Conservation (phyloP, 805 yeast genomes). For the Millerozyma miso region DNA sequence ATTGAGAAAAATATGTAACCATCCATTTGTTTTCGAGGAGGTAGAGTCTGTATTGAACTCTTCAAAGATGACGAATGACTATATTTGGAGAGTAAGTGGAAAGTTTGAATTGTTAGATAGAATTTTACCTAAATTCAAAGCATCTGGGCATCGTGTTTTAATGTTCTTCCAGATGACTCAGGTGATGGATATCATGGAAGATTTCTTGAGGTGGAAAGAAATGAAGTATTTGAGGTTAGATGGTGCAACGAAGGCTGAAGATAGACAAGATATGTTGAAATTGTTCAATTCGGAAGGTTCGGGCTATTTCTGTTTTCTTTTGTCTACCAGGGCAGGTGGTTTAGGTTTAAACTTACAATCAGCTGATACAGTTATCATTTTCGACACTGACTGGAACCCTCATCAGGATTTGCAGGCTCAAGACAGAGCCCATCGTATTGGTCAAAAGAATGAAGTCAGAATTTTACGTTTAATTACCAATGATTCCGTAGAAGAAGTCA, state of each 20-base stretch:
- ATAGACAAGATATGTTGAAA: conserved; percentile 70
- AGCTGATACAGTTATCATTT: conserved; percentile 82
- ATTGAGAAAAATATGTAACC: conserved; percentile 78
- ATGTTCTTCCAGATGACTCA: conserved; percentile 88
- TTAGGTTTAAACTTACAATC: conserved; percentile 82
- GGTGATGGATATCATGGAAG: conserved; percentile 89
- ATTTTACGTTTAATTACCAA: conserved; percentile 75
- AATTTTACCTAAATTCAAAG: conserved; percentile 69
- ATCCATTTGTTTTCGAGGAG: conserved; percentile 83
- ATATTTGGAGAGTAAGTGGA: conserved; percentile 74
- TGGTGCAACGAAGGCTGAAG: conserved; percentile 82
- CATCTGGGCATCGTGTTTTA: conserved; percentile 71
- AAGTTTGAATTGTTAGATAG: conserved; percentile 77
- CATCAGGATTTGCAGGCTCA: conserved; percentile 90
- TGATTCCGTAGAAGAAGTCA: conserved; percentile 78
- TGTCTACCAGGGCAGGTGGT: conserved; percentile 89
- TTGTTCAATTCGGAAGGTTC: conserved; percentile 72
- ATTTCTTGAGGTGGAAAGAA: conserved; percentile 61
- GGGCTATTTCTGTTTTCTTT: conserved; percentile 71
- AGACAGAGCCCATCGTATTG: conserved; percentile 87
- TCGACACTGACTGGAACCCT: conserved; percentile 89
- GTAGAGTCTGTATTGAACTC: conserved; percentile 71
- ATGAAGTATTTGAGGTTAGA: conserved; percentile 74
- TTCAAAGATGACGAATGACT: conserved; percentile 54
- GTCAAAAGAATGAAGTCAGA: conserved; percentile 83